Evolutionary conservation across 2,329 filamentous ascomycete species (phyloP).

Genomic region (Trichoderma polysporum): DNA sequence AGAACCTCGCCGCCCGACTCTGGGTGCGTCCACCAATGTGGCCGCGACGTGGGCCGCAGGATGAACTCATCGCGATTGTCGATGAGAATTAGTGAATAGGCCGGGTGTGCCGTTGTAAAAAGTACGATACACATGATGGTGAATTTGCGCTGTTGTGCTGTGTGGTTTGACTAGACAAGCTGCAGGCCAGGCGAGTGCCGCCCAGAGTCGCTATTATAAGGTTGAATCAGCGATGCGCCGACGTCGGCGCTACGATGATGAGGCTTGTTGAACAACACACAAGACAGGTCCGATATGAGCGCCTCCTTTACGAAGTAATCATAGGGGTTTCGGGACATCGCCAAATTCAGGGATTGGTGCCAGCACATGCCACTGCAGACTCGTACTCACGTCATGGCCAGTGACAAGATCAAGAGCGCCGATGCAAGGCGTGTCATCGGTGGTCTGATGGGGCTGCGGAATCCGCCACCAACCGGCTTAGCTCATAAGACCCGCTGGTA

Average conservation of each 20-base stretch:
- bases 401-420: background rate
- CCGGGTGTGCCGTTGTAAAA: conserved; percentile 71
- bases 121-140: conserved; percentile 72
- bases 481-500: conserved; percentile 1
- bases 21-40: conserved; percentile 61
- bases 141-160: background rate
- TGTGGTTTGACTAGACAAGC: background rate
- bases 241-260: conserved; percentile 8
- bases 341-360: conserved; percentile 11
- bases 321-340: background rate
- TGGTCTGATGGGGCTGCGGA: conserved; percentile 13
- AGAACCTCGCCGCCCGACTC: conserved; percentile 48
- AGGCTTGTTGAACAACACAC: background rate
- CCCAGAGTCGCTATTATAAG: conserved; percentile 1
- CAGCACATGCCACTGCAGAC: conserved; percentile 8
- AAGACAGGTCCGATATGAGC: background rate
- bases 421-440: background rate
- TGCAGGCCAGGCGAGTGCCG: background rate
- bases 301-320: background rate
- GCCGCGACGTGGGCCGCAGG: conserved; percentile 61
- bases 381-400: background rate
- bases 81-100: conserved; percentile 71
- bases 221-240: background rate
- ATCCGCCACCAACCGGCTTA: conserved; percentile 4
- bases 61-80: conserved; percentile 78